These are phyloP conservation scores for Sporormia fimetaria DNA, from an alignment of 495 filamentous ascomycete genomes.

Conservation along the genomic window DNA sequence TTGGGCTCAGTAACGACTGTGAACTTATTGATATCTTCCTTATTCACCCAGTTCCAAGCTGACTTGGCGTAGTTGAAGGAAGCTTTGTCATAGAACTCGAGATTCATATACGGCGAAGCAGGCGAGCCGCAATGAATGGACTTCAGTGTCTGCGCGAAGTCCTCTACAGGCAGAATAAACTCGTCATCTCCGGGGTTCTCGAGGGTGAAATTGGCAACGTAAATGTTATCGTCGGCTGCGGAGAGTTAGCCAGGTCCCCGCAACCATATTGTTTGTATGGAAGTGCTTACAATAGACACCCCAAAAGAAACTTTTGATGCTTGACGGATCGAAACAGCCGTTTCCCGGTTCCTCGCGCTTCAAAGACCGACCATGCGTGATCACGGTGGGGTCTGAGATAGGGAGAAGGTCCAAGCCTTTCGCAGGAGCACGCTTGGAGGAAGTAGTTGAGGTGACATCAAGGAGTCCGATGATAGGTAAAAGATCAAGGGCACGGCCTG, in stretches of 20 bases:
- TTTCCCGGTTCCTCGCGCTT: constrained; percentile 6
- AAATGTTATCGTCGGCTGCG: constrained; percentile 9
- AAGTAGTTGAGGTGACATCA: too few species aligned
- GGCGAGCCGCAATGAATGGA: constrained; percentile 5
- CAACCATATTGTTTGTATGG: background rate
- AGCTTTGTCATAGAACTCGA: constrained; percentile 8
- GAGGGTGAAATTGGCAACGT: constrained; percentile 13
- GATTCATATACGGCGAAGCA: constrained; percentile 1
- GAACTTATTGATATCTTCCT: constrained; percentile 11
- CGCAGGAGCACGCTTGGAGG: background rate
- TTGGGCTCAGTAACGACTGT: constrained; percentile 9
- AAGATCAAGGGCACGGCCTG: too few species aligned
- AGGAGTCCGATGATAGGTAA: too few species aligned
- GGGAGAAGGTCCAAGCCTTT: constrained; percentile 3
- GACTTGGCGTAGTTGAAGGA: constrained; percentile 8
- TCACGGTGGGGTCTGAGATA: background rate
- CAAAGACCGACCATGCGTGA: constrained; percentile 4
- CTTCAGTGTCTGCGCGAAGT: constrained; percentile 9
- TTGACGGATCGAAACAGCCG: constrained; percentile 8
- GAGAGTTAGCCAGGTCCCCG: background rate
- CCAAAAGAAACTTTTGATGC: constrained; percentile 5
- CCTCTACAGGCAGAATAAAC: constrained; percentile 12
- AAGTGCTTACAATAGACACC: constrained; percentile 9
- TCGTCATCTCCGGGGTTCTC: constrained; percentile 6
- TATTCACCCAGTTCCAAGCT: constrained; percentile 11